Percentiles rank a stretch among this genome's conserved stretches.
Conservation (phyloP, 495 filamentous ascomycete genomes). For the Cairneyella variabilis region DNA sequence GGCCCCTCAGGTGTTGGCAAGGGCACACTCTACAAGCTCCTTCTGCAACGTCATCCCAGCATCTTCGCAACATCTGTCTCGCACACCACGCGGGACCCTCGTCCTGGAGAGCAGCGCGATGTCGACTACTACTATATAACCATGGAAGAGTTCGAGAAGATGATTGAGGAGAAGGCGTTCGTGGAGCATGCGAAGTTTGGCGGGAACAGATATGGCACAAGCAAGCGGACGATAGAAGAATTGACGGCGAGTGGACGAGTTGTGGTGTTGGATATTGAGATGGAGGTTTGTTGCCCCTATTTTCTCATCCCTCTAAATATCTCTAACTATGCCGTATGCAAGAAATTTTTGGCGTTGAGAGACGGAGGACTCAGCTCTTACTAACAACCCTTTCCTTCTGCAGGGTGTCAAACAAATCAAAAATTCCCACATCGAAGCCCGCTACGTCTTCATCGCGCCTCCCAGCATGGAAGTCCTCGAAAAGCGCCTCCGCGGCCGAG, state of each 20-base stretch:
- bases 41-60: constrained; percentile 62
- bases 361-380: no score
- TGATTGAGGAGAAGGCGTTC: constrained; percentile 70
- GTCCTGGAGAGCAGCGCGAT: constrained; percentile 71
- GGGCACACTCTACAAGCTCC: constrained; percentile 74
- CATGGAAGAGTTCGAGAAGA: constrained; percentile 61
- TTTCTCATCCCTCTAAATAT: not conserved
- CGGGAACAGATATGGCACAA: constrained; percentile 87
- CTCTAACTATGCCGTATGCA: not conserved
- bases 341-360: no score
- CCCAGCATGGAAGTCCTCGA: constrained; percentile 73
- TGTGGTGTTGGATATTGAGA: constrained; percentile 85
- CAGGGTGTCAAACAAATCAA: constrained; percentile 93
- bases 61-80: constrained; percentile 81
- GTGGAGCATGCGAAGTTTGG: constrained; percentile 87
- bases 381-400: not conserved
- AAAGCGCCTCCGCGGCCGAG: constrained; percentile 70
- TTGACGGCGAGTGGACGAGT: constrained; percentile 63
- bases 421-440: constrained; percentile 66
- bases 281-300: constrained; percentile 55
- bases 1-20: constrained; percentile 87
- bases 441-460: constrained; percentile 83
- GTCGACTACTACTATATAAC: constrained; percentile 78
- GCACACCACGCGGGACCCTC: constrained; percentile 79
- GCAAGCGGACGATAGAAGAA: constrained; percentile 68